Base-by-base conservation (phyloP, 129 eudicot species). In the Pulicaria dysenterica region DNA sequence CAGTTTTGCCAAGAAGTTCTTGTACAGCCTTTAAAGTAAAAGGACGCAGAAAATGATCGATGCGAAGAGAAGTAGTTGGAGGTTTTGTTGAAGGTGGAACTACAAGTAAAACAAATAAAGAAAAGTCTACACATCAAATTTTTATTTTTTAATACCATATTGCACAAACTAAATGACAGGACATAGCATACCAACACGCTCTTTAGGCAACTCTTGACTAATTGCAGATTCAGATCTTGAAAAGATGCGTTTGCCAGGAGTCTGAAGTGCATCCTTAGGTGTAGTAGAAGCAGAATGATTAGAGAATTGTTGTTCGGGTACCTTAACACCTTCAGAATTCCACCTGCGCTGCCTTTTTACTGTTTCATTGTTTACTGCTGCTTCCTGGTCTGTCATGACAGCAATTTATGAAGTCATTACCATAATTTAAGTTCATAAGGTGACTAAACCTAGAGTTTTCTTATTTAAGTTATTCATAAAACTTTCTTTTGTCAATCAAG, bases 21-120 rank as follows among this genome's bases (percentile, higher is more conserved):
- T 90, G 97, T 64, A 94, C 97, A 54, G 97, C 97, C 81, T 94
- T 94, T 57, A 94, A 72, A 13, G 99, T 94, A 44, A 94, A 94
- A 68, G 99, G 99, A 24, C 99, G 97, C 60, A 94, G 41, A 81
- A 94, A 94, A 59, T 76, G 67, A 78, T 94, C 97, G 54, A 94
- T 88, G 69, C 96, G 79, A 17, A 94, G 96, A 59, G 99, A 85
- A 69, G 68, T 79, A 42, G 93, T 86, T 8, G 96, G 84, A 37
- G 86, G 70, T 83, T 81, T 90, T 6, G 85, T 40, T 5, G 99
- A 80, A 38, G 91, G 85, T 16, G 99, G 97, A 43, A 94, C 99
- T 94, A 89, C 70, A 43, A 67, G 54, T 34, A 40, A 8, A 43
- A 19, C 46, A 38, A 70, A 46, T 5, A 4, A 41, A 61, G n/a